Evolutionary conservation across 768 basidiomycete genomes (phyloP), one percentile per base, ranked within the genome.

Genomic region (Termitomyces sp.): DNA sequence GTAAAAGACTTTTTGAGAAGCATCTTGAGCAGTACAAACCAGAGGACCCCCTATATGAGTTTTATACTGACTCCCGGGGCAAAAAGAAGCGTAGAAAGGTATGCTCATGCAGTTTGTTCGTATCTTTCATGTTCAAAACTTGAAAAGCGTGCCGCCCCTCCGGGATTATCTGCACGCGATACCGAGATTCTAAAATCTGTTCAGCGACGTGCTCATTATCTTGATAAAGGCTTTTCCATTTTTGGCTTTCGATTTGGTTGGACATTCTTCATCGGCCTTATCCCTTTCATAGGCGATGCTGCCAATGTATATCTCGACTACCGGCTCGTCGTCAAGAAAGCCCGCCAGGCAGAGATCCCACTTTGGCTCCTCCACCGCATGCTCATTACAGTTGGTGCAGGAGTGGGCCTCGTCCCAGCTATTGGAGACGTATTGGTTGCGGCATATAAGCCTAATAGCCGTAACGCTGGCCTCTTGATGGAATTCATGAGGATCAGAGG

Each of bases 231-330:
- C 2, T 91, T 97, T 76, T 76, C 68, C 43, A 31, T 96, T 1
- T 88, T 86, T 59, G 92, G 94, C 10, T 67, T 95, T 53, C 83
- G 84, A 13, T 93, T 96, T 59, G 94, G 94, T 0, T 94, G 88
- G 87, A 83, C 91, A 0, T 89, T 92, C 72, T 69, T 91, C 65
- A 88, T 94, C 67, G 87, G 87, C 0, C 76, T 90, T 18, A 68
- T 93, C 46, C 91, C 91, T 8, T 72, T 85, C 36, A 79, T 81
- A 0, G 92, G 91, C 16, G 87, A 90, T 63, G 73, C 83, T 31
- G 76, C 83, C 1, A 83, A 87, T 63, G 78, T 79, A 5, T 44
- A 70, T 2, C 77, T 94, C 56, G 86, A 90, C 71, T 92, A 95
- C 71, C 63, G 75, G 46, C 84, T 96, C 58, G 83, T 97, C 56